phyloP scores from a whole-genome alignment of 768 basidiomycete genomes.

The Candolleomyces aberdarensis region DNA sequence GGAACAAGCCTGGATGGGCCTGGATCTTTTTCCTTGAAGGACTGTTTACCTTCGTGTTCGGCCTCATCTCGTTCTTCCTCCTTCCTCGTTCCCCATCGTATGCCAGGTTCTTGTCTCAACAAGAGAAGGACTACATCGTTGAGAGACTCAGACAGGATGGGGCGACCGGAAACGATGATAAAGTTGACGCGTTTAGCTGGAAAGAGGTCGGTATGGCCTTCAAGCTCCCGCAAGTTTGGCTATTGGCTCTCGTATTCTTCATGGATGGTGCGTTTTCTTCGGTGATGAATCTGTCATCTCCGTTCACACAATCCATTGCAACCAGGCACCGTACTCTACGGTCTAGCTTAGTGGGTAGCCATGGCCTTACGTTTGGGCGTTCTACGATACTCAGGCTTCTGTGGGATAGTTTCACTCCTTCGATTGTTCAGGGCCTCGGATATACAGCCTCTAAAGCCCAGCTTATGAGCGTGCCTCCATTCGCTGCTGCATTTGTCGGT shows the following conservation, averaged over 20 bases:
- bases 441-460: constrained; percentile 53
- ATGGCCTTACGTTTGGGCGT: neutral
- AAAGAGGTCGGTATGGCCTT: constrained; percentile 47
- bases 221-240: constrained; percentile 51
- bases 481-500: constrained; percentile 48
- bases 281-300: neutral
- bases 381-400: neutral
- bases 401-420: constrained; percentile 59
- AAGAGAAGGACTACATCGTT: constrained; percentile 48
- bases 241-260: constrained; percentile 51
- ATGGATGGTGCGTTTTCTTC: constrained; percentile 37
- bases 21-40: constrained; percentile 74
- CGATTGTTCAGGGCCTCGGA: constrained; percentile 63
- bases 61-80: constrained; percentile 45
- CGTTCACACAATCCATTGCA: neutral
- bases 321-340: constrained; percentile 43
- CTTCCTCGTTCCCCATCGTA: constrained; percentile 32
- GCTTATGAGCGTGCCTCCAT: constrained; percentile 62
- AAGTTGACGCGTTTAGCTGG: constrained; percentile 52
- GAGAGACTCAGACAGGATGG: constrained; percentile 40
- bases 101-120: constrained; percentile 46
- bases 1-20: constrained; percentile 56
- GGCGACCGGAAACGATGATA: constrained; percentile 30
- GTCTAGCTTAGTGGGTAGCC: constrained; percentile 44
- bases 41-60: constrained; percentile 58